These are phyloP conservation scores for Letharia columbiana DNA, from an alignment of 495 filamentous ascomycete species.

Conservation along the genomic window DNA sequence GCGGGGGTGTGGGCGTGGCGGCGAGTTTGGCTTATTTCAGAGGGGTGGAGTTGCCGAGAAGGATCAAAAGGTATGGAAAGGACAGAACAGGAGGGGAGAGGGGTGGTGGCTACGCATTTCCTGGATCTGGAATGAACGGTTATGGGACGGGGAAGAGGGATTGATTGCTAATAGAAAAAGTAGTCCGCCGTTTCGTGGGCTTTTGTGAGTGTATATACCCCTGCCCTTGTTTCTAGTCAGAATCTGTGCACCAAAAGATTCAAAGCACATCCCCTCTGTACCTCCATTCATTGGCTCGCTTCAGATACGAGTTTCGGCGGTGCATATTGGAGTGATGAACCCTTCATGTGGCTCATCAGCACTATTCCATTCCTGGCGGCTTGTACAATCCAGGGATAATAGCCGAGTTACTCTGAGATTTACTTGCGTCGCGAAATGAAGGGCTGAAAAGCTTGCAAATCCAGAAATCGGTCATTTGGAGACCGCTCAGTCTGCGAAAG, in stretches of 20 bases:
- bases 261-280: background rate
- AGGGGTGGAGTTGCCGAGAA: constrained; percentile 36
- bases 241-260: background rate
- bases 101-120: constrained; percentile 40
- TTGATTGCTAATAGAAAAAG: constrained; percentile 27
- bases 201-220: background rate
- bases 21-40: constrained; percentile 30
- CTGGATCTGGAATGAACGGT: constrained; percentile 35
- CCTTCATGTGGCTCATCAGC: background rate
- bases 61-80: constrained; percentile 36
- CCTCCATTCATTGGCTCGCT: background rate
- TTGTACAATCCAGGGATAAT: background rate
- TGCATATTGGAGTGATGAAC: background rate
- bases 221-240: background rate
- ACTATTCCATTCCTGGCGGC: background rate
- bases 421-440: background rate
- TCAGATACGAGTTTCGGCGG: background rate
- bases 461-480: background rate
- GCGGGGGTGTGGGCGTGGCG: constrained; percentile 36
- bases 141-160: constrained; percentile 50
- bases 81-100: constrained; percentile 33
- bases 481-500: background rate
- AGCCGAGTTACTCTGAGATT: background rate
- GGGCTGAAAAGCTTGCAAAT: background rate
- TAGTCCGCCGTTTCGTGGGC: background rate